A percentile compares a stretch with the other conserved stretches of the same genome.
Evolutionary conservation across 306 rosid genomes (phyloP).

Genomic region (Fragaria nilgerrensis): DNA sequence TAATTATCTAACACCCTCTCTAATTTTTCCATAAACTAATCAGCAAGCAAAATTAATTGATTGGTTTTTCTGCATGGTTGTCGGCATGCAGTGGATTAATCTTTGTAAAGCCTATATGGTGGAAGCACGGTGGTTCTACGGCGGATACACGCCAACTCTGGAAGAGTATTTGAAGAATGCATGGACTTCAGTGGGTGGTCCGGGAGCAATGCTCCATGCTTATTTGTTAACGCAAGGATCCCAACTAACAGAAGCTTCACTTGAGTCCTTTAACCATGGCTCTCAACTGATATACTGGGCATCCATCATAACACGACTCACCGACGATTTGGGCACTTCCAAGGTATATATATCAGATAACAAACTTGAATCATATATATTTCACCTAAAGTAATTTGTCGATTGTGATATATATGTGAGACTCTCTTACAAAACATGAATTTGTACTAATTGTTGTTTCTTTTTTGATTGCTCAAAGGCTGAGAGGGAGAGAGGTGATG

Average conservation of each 20-base stretch:
- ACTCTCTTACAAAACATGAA: neutral
- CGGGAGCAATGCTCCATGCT: constrained; percentile 26
- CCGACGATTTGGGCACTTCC: constrained; percentile 34
- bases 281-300: constrained; percentile 26
- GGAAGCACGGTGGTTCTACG: constrained; percentile 35
- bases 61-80: too few species aligned
- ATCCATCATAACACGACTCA: constrained; percentile 21
- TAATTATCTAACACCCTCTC: neutral
- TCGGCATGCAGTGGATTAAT: constrained; percentile 26
- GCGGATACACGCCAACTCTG: constrained; percentile 17
- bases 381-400: too few species aligned
- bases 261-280: constrained; percentile 14
- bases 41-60: too few species aligned
- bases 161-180: constrained; percentile 29
- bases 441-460: neutral
- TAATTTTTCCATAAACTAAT: too few species aligned
- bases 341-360: constrained; percentile 8
- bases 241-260: constrained; percentile 8
- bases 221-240: constrained; percentile 9
- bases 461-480: constrained; percentile 2
- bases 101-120: constrained; percentile 26
- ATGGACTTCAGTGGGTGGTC: constrained; percentile 31
- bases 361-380: neutral
- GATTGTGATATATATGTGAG: too few species aligned
- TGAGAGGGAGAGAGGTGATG: constrained; percentile 34